Conservation (phyloP, 2,329 filamentous ascomycete species). For the Emericellopsis atlantica region DNA sequence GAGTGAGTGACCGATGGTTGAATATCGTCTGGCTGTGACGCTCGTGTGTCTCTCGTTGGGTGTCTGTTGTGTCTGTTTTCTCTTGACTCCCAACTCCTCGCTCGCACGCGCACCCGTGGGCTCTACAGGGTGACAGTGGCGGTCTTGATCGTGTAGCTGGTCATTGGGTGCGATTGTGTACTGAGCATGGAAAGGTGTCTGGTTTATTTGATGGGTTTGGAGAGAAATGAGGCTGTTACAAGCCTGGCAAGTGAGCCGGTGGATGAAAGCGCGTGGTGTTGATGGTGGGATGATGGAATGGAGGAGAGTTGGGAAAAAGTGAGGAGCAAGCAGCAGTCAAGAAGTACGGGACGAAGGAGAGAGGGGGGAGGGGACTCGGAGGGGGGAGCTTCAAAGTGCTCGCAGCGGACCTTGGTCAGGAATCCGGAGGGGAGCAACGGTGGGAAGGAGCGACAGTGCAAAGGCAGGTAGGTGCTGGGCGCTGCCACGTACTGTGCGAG, state of each 20-base stretch:
- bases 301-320: slow-evolving; percentile 3
- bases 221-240: slow-evolving; percentile 13
- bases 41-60: slow-evolving; percentile 10
- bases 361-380: slow-evolving; percentile 1
- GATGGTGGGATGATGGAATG: slow-evolving; percentile 5
- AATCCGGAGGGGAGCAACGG: slow-evolving; percentile 3
- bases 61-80: slow-evolving; percentile 14
- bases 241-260: slow-evolving; percentile 9
- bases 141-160: slow-evolving; percentile 33
- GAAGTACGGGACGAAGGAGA: slow-evolving; percentile 4
- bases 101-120: slow-evolving; percentile 54
- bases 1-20: slow-evolving; percentile 40
- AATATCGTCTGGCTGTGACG: slow-evolving; percentile 32
- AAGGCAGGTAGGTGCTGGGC: not conserved
- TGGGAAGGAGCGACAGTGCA: not conserved
- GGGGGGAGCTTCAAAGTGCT: not conserved
- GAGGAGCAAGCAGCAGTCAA: slow-evolving; percentile 4
- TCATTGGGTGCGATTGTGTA: slow-evolving; percentile 37
- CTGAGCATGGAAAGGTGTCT: slow-evolving; percentile 26
- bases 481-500: not conserved
- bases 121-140: slow-evolving; percentile 57
- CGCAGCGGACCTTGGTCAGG: not conserved
- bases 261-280: not conserved
- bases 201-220: slow-evolving; percentile 9
- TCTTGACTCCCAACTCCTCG: slow-evolving; percentile 32